Conservation (phyloP, 352 stramenopile genomes). For the Thalassiosira livingstoniorum region DNA sequence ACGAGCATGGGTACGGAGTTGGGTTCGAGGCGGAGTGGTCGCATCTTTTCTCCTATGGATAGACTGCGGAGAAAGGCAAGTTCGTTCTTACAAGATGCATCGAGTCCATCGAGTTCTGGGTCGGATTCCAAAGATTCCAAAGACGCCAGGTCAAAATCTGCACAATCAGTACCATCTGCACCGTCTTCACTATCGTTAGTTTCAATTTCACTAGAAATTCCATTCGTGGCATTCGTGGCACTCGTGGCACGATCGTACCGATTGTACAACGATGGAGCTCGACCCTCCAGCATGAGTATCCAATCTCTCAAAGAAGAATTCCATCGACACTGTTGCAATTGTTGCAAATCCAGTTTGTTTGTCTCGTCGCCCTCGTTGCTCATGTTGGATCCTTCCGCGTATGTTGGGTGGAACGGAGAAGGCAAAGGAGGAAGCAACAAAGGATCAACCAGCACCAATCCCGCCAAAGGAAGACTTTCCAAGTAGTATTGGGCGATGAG, state of each 20-base stretch:
- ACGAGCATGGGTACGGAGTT: constrained; percentile 73
- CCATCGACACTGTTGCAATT: constrained; percentile 18
- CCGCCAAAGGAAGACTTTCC: constrained; percentile 72
- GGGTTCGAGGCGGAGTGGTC: constrained; percentile 65
- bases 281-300: constrained; percentile 22
- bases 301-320: constrained; percentile 27
- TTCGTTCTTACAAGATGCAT: not conserved
- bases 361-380: no score
- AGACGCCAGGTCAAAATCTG: no score
- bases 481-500: constrained; percentile 74
- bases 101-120: constrained; percentile 22
- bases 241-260: not conserved
- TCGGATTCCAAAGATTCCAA: not conserved
- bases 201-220: not conserved
- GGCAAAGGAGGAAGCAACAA: constrained; percentile 60
- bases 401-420: no score
- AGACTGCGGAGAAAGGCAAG: not conserved
- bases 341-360: not conserved
- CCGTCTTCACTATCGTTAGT: no score
- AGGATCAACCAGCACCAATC: constrained; percentile 79
- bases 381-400: no score
- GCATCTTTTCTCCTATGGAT: not conserved
- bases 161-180: no score
- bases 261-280: constrained; percentile 1
- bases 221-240: not conserved